phyloP scores from a whole-genome alignment of 2,329 filamentous ascomycete genomes.

The Trichophyton schoenleinii region DNA sequence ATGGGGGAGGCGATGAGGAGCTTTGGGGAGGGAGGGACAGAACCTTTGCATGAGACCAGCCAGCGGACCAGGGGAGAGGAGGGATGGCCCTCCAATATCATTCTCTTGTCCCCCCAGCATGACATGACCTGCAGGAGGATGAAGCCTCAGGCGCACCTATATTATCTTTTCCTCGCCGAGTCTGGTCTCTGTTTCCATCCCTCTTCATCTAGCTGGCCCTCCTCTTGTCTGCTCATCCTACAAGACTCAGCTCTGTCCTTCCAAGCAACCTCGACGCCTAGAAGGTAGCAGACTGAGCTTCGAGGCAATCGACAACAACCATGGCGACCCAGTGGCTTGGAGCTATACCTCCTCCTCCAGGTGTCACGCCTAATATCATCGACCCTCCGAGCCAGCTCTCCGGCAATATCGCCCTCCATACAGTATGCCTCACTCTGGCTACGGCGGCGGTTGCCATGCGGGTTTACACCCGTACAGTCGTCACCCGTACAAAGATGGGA shows the following conservation, averaged over 20 bases:
- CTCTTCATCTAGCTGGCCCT: not conserved
- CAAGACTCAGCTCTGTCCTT: not conserved
- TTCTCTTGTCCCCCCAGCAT: not conserved
- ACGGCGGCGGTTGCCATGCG: not conserved
- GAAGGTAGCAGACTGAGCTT: not conserved
- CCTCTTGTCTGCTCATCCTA: not conserved
- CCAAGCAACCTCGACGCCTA: not conserved
- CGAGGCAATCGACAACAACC: not conserved
- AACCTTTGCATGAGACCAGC: not conserved
- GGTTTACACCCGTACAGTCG: slow-evolving; percentile 3
- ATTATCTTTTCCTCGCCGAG: not conserved
- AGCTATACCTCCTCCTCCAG: slow-evolving; percentile 2
- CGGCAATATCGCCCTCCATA: slow-evolving; percentile 4
- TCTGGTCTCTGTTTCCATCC: not conserved
- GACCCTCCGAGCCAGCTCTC: not conserved
- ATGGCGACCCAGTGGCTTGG: slow-evolving; percentile 4
- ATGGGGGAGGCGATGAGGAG: not conserved
- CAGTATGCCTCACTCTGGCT: slow-evolving; percentile 2
- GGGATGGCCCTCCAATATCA: not conserved
- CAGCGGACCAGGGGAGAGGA: not conserved
- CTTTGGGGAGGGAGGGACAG: no score
- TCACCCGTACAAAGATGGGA: not conserved
- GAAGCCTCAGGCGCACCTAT: not conserved
- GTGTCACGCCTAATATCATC: slow-evolving; percentile 1
- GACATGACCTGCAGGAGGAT: not conserved